These are phyloP conservation scores for Lagenidium giganteum DNA, from an alignment of 352 stramenopile species.

Conservation along the genomic window DNA sequence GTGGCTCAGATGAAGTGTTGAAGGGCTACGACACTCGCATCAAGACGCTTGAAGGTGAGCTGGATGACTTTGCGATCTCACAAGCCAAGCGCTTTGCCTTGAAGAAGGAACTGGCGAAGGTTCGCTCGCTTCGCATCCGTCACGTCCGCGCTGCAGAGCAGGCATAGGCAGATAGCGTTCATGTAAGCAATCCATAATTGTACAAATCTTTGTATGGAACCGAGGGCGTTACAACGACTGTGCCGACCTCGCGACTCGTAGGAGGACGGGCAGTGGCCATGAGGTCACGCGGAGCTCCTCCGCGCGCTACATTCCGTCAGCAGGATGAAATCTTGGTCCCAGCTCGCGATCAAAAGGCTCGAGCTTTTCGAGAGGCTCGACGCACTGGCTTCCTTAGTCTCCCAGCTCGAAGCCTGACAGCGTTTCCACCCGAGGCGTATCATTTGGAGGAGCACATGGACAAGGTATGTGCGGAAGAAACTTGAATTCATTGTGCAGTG, in stretches of 20 bases:
- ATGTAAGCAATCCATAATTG: too few species aligned
- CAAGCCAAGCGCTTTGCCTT: constrained; percentile 62
- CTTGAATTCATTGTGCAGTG: too few species aligned
- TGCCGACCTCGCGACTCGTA: too few species aligned
- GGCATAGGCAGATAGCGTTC: constrained; percentile 1
- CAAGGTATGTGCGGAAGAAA: constrained; percentile 30
- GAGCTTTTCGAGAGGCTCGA: constrained; percentile 60
- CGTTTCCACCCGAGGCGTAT: constrained; percentile 67
- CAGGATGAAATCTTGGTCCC: constrained; percentile 56
- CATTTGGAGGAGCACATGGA: constrained; percentile 77
- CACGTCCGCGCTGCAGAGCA: constrained; percentile 29
- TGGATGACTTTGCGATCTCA: constrained; percentile 68
- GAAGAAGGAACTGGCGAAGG: constrained; percentile 80
- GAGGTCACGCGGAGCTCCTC: constrained; percentile 7
- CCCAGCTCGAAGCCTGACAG: constrained; percentile 41
- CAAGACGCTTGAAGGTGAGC: constrained; percentile 46
- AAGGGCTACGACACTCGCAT: constrained; percentile 16
- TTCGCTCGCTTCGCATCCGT: constrained; percentile 59
- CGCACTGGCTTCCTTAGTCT: constrained; percentile 57
- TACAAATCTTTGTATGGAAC: too few species aligned
- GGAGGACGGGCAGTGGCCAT: too few species aligned
- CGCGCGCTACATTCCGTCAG: constrained; percentile 18
- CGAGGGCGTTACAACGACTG: too few species aligned
- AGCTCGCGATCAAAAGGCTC: constrained; percentile 39
- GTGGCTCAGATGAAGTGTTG: constrained; percentile 3